These are phyloP conservation scores for Musa troglodytarum DNA, from an alignment of 176 grass and related monocot genomes.

Conservation along the genomic window DNA sequence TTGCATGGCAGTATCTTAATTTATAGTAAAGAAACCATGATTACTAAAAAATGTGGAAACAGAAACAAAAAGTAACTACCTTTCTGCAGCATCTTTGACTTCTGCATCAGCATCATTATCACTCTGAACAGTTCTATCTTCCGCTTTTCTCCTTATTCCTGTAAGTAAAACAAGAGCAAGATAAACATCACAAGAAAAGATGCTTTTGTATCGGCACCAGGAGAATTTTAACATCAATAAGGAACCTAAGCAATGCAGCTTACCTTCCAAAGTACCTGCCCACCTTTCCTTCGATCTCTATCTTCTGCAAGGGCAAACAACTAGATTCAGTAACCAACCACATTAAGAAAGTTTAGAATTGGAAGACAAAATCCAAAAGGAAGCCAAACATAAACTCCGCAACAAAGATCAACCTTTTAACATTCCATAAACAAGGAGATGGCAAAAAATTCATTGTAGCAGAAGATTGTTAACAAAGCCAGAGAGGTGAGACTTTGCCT, in stretches of 20 bases:
- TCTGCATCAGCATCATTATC: constrained; percentile 83
- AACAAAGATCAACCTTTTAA: background rate
- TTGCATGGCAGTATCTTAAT: background rate
- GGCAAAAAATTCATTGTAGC: background rate
- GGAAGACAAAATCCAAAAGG: background rate
- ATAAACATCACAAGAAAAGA: background rate
- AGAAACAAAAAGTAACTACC: constrained; percentile 25
- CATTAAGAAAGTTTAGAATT: background rate
- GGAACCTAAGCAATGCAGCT: constrained; percentile 1
- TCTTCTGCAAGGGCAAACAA: constrained; percentile 43
- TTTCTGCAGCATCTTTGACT: constrained; percentile 56
- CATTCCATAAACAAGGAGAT: background rate
- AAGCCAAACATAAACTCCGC: background rate
- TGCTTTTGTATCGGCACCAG: background rate
- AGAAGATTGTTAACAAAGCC: background rate
- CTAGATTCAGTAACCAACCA: background rate
- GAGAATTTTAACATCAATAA: background rate
- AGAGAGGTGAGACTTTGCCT: background rate
- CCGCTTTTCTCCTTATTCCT: constrained; percentile 70
- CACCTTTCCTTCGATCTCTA: constrained; percentile 62
- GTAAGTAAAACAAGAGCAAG: background rate
- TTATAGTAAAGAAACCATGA: no score
- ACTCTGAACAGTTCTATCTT: constrained; percentile 84
- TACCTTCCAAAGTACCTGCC: constrained; percentile 80
- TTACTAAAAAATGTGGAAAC: background rate